A percentile compares a stretch with the other conserved stretches of the same genome.
Evolutionary conservation across 768 basidiomycete species (phyloP).

Genomic region (Phaeotremella fagi): DNA sequence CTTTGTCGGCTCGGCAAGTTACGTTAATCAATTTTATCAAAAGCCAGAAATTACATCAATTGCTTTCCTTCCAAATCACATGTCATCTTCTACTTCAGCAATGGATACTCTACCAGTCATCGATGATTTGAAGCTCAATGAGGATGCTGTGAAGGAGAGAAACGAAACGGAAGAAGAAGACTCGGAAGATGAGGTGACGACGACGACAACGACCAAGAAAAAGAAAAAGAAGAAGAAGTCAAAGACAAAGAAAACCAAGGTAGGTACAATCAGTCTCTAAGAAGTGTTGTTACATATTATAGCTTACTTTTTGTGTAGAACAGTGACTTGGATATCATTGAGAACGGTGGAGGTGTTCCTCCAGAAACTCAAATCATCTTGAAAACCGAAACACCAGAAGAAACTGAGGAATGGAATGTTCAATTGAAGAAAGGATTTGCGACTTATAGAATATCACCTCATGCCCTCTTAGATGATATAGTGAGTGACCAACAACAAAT

Average conservation of each 20-base stretch:
- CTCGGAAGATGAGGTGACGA: background rate
- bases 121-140: too few relatives aligned
- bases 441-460: background rate
- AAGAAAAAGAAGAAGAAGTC: constrained; percentile 25
- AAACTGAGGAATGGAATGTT: constrained; percentile 17
- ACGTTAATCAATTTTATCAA: too few relatives aligned
- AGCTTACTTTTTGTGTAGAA: background rate
- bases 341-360: constrained; percentile 9
- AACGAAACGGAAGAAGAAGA: constrained; percentile 1
- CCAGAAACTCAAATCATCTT: constrained; percentile 7
- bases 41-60: too few relatives aligned
- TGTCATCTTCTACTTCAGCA: too few relatives aligned
- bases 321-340: background rate
- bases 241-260: constrained; percentile 12
- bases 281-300: too few relatives aligned
- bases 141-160: too few relatives aligned
- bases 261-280: background rate
- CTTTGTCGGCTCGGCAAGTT: too few relatives aligned
- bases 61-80: too few relatives aligned
- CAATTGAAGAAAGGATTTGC: constrained; percentile 6
- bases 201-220: background rate
- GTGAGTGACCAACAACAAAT: constrained; percentile 1
- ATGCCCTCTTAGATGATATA: constrained; percentile 6
- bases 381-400: constrained; percentile 11
- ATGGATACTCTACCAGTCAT: too few relatives aligned